These are phyloP conservation scores for Ceratonia siliqua DNA, from an alignment of 306 rosid genomes.

Conservation along the genomic window DNA sequence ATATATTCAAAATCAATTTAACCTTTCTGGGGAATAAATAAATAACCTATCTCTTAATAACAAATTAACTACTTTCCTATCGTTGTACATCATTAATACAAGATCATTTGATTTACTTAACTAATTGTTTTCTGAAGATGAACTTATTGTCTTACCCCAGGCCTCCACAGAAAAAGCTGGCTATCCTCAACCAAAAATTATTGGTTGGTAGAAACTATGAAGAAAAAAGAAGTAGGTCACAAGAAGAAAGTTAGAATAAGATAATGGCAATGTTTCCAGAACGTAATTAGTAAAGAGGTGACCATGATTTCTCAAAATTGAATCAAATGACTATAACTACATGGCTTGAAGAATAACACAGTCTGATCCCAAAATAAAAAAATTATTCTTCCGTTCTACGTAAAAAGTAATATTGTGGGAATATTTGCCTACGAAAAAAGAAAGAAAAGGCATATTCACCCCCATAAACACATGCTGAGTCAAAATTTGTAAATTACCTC, in stretches of 20 bases:
- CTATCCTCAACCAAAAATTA: not conserved
- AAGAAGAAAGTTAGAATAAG: not conserved
- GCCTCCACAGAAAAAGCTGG: not conserved
- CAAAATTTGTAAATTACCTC: slow-evolving; percentile 57
- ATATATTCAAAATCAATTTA: not conserved
- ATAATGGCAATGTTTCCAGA: not conserved
- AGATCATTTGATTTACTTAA: slow-evolving; percentile 3
- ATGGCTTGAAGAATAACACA: not conserved
- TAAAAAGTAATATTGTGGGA: not conserved
- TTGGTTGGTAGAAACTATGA: not conserved
- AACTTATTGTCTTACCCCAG: not conserved
- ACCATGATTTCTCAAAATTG: slow-evolving; percentile 7
- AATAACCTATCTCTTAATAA: slow-evolving; percentile 9
- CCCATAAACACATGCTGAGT: not conserved
- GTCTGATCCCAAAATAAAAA: not conserved
- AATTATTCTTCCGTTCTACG: not conserved
- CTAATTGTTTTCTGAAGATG: slow-evolving; percentile 3
- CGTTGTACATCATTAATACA: not conserved
- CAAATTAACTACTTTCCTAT: not conserved
- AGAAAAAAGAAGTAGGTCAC: not conserved
- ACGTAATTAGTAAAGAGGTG: not conserved
- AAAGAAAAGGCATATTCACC: not conserved
- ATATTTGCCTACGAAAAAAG: not conserved
- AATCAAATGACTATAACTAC: not conserved
- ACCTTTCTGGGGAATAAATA: not conserved